Evolutionary conservation across 1,284 basidiomycete species (phyloP).

Genomic region (Entoloma clypeatum): DNA sequence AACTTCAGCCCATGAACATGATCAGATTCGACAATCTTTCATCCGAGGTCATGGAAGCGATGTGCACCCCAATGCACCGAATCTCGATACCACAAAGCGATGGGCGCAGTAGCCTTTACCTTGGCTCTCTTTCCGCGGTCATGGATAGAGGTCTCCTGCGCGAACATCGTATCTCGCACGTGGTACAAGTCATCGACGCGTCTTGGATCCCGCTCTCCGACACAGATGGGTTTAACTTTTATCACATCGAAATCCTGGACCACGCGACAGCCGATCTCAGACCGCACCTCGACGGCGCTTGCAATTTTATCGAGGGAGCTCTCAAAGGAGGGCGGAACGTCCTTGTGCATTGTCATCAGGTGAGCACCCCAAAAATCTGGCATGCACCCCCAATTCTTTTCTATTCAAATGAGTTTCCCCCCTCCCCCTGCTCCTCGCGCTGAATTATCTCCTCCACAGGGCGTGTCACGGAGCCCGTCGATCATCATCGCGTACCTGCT

Average conservation of each 20-base stretch:
- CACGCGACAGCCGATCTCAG: constrained; percentile 47
- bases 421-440: constrained; percentile 2
- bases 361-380: constrained; percentile 27
- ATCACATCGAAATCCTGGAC: constrained; percentile 66
- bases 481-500: constrained; percentile 68
- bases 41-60: constrained; percentile 69
- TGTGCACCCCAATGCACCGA: constrained; percentile 78
- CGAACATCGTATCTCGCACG: constrained; percentile 48
- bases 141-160: constrained; percentile 46
- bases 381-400: constrained; percentile 13
- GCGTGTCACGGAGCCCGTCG: constrained; percentile 64
- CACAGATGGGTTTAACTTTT: constrained; percentile 54
- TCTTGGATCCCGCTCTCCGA: constrained; percentile 63
- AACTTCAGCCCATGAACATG: constrained; percentile 35
- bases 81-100: constrained; percentile 45
- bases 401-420: constrained; percentile 6
- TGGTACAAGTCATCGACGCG: constrained; percentile 69
- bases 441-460: constrained; percentile 32
- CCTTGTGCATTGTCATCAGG: constrained; percentile 67
- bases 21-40: constrained; percentile 69
- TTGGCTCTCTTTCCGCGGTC: constrained; percentile 53
- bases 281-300: constrained; percentile 53
- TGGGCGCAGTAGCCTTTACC: constrained; percentile 42
- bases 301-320: constrained; percentile 50
- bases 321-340: constrained; percentile 50